Percentiles rank a stretch among this genome's conserved stretches.
Conservation (phyloP, 2,329 filamentous ascomycete genomes). For the Ophiostoma himal-ulmi region DNA sequence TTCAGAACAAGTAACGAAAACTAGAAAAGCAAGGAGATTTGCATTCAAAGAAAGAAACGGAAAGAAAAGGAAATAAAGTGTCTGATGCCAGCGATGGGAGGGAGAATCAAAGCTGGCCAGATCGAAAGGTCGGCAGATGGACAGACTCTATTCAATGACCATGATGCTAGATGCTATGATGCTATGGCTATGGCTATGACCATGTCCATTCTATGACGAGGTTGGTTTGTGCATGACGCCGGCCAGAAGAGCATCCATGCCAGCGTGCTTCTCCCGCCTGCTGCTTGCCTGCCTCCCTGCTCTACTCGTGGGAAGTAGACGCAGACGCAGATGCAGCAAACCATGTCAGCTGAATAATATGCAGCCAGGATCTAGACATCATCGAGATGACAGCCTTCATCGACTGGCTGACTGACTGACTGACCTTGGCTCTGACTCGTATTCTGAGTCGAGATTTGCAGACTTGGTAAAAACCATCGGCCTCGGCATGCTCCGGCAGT, state of each 20-base stretch:
- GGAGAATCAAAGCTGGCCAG: background rate
- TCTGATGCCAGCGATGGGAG: background rate
- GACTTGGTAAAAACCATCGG: background rate
- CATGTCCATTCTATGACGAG: background rate
- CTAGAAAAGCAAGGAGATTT: background rate
- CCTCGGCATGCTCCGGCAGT: background rate
- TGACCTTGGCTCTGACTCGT: no score
- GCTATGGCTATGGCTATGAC: background rate
- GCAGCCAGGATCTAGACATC: conserved; percentile 5
- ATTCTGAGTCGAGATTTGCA: background rate
- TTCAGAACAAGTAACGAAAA: no score
- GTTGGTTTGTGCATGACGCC: background rate
- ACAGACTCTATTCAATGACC: background rate
- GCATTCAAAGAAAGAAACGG: background rate
- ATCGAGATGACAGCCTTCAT: background rate
- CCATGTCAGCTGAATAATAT: conserved; percentile 7
- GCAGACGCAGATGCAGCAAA: conserved; percentile 6
- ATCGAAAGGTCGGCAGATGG: background rate
- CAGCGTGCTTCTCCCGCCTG: background rate
- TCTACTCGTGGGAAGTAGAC: background rate
- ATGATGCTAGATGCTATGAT: background rate
- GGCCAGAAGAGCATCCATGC: background rate
- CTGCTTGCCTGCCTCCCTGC: background rate
- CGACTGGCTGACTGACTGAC: background rate
- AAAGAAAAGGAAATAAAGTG: background rate